Base-by-base conservation (phyloP, 768 basidiomycete species). In the Pleurotus citrinopileatus region DNA sequence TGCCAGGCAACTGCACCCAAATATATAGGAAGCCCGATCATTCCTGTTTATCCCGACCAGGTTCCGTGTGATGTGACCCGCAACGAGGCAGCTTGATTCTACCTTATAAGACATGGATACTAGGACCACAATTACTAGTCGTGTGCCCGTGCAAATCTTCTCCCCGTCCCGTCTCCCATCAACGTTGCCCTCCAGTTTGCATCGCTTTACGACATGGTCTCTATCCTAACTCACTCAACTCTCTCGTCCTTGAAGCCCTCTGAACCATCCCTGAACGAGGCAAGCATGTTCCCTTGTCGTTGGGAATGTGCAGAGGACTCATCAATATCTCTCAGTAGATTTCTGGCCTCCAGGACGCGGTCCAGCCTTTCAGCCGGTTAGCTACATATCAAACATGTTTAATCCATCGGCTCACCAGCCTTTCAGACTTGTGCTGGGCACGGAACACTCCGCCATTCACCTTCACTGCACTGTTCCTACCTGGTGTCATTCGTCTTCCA, bases 391-490 rank as follows among this genome's bases (percentile, higher is more conserved):
- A 22, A 38, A 9, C 46, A 27, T 17, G 34, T 20, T 43, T 52
- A 28, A n/a, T 25, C 26, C 43, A 20, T 9, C 7, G 38, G 13
- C 43, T 55, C 26, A 57, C 22, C n/a, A 34, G 3, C 29, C 32
- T 19, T 28, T 26, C 56, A 87, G 84, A 57, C 67, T 83, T 52
- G 70, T 82, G 43, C 59, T 76, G 36, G 70, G 70, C 53, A 77
- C 80, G 15, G 77, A 79, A 25, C 71, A 63, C 55, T 68, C 71
- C 7, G 67, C 78, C 20, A 71, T 87, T 32, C 75, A 81, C 20
- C 71, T 89, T 32, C 76, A 83, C 52, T 87, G 87, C 68, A 81
- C 81, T 15, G 73, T 89, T 36, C 86, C 87, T 1, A 89, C 84
- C 25, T 87, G 83, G 79, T 77, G 74, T 23, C 71, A 81, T 12